A percentile compares a stretch with the other conserved stretches of the same genome.
Evolutionary conservation across 2,329 filamentous ascomycete species (phyloP).

Genomic region (Colletotrichum liriopes): DNA sequence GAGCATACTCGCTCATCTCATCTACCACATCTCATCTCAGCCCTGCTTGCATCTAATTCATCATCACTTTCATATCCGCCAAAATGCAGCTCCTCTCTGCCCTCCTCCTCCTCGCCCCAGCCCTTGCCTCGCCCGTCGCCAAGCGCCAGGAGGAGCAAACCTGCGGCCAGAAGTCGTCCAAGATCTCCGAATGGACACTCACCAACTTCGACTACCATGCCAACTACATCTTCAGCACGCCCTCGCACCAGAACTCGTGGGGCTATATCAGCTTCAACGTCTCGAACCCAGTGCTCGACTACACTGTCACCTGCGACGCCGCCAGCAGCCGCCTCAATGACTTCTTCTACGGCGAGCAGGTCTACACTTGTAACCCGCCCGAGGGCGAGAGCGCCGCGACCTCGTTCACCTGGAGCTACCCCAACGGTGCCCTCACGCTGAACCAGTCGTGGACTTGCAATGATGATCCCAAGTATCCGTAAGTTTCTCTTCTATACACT

Average conservation of each 20-base stretch:
- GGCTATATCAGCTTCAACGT: constrained; percentile 66
- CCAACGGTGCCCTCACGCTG: constrained; percentile 55
- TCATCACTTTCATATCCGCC: not conserved
- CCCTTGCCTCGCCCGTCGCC: constrained; percentile 36
- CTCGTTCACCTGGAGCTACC: constrained; percentile 60
- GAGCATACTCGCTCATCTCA: not conserved
- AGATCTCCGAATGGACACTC: constrained; percentile 56
- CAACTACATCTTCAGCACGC: constrained; percentile 65
- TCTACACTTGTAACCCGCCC: constrained; percentile 61
- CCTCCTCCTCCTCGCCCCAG: constrained; percentile 33
- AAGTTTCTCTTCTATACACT: not conserved
- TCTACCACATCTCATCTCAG: not conserved
- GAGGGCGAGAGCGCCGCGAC: constrained; percentile 51
- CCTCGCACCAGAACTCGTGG: constrained; percentile 65
- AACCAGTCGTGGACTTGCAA: constrained; percentile 67
- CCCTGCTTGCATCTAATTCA: not conserved
- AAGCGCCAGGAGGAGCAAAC: constrained; percentile 11
- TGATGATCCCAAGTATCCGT: constrained; percentile 52
- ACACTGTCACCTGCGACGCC: constrained; percentile 57
- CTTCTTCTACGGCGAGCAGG: constrained; percentile 65
- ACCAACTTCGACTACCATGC: constrained; percentile 64
- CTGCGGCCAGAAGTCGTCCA: constrained; percentile 42
- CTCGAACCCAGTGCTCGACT: constrained; percentile 60
- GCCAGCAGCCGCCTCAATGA: constrained; percentile 59
- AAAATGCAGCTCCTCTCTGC: constrained; percentile 23